Evolutionary conservation across 768 basidiomycete genomes (phyloP).

Genomic region (Hericium erinaceus): DNA sequence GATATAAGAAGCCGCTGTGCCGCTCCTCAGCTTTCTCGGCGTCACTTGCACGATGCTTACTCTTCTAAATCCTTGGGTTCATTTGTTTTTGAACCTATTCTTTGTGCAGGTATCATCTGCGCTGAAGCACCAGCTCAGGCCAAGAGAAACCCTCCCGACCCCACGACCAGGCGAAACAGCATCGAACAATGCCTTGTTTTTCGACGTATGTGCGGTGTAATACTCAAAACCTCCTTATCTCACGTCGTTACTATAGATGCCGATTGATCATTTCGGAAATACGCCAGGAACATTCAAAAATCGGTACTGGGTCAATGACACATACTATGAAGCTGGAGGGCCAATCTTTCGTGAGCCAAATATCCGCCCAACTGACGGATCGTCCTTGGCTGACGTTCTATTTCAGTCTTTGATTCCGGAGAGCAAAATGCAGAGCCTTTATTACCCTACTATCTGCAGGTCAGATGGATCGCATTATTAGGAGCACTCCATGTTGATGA

Average conservation of each 20-base stretch:
- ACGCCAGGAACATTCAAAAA: conserved; percentile 30
- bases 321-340: conserved; percentile 37
- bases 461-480: neutral
- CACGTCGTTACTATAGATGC: conserved; percentile 24
- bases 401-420: neutral
- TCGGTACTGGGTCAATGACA: conserved; percentile 40
- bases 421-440: neutral
- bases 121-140: neutral
- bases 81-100: too few species aligned
- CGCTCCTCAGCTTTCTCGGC: too few species aligned
- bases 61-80: too few species aligned
- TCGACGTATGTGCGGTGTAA: neutral
- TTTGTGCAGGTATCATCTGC: too few species aligned
- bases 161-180: neutral
- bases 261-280: conserved; percentile 35
- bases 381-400: neutral
- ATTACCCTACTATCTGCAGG: neutral
- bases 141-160: neutral
- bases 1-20: too few species aligned
- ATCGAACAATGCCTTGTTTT: neutral
- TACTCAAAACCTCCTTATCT: neutral
- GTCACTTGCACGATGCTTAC: too few species aligned
- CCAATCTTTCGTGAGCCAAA: conserved; percentile 35
- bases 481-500: neutral
- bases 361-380: neutral